Base-by-base conservation (phyloP, 1,284 basidiomycete genomes). In the Salmacisia buchloeana region DNA sequence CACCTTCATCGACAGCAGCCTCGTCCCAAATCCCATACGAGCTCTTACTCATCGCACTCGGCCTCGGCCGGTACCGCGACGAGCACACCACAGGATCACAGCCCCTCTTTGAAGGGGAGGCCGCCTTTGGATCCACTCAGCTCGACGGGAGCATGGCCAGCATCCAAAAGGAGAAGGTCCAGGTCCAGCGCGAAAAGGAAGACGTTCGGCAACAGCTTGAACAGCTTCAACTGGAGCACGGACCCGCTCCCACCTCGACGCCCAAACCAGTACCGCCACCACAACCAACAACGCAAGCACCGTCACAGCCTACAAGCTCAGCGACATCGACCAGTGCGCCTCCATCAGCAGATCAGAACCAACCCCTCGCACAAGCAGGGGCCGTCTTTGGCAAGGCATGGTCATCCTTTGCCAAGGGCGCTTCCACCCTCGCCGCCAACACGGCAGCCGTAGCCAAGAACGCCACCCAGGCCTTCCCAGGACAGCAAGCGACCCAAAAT, bases 41-140 rank as follows among this genome's bases (percentile, higher is more conserved):
- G 59, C 63, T 76, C 0, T 64, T 75, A 2, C 64, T 76, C 21
- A 61, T 76, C 10, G 73, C 75, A 1, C 63, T 76, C 9, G 75
- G 75, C 0, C 60, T 76, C 2, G 75, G 75, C 4, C 73, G 74
- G 58, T 74, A 64, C 34, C 62, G 75, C 12, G 70, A 72, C 21
- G 68, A 71, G 60, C 72, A 76, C 45, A 73, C 71, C 2, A 38
- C 59, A 0, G 73, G 72, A 23, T 58, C 56, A 12, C 29, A 58
- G 56, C 73, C 72, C 15, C 41, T 75, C 15, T 75, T 72, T 39
- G 74, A 76, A 62, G 69, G 70, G 29, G 74, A 75, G 43, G 63
- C 69, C 23, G 39, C 74, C 9, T 75, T 74, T 36, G 74, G 70
- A 27, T 68, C 69, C 29, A 67, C 52, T 33, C 21, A 34, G 45